Conservation (phyloP, 306 rosid genomes). For the Cucurbita ficifolia region DNA sequence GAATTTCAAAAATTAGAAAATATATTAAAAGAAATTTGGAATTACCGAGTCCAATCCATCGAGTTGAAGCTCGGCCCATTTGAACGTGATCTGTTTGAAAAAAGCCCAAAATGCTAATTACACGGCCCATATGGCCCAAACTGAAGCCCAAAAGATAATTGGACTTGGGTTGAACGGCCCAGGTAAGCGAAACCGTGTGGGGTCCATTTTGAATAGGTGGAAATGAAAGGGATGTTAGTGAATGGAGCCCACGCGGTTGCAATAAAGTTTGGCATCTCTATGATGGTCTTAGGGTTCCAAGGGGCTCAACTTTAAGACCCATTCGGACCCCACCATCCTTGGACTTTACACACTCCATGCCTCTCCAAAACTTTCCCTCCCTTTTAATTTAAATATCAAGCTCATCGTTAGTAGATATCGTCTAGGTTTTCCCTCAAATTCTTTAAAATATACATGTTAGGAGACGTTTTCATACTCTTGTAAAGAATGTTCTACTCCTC, state of each 20-base stretch:
- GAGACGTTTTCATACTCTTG: no score
- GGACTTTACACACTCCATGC: neutral
- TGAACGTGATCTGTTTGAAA: neutral
- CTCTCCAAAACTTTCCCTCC: neutral
- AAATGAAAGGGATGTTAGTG: neutral
- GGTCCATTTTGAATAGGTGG: neutral
- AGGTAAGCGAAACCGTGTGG: neutral
- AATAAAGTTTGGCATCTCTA: constrained; percentile 1
- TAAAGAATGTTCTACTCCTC: no score
- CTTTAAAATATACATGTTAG: no score
- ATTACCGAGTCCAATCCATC: neutral
- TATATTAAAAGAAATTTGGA: no score
- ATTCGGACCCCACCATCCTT: neutral
- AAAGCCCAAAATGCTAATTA: neutral
- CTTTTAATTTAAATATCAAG: no score
- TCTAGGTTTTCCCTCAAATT: no score
- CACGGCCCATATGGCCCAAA: neutral
- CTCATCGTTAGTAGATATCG: no score
- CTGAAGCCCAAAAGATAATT: no score
- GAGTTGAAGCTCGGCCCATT: neutral
- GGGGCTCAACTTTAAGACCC: neutral
- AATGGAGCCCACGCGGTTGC: neutral
- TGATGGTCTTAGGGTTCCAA: neutral
- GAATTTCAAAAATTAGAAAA: no score
- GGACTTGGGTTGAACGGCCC: no score